Conservation (phyloP, 164 flowering plant species). For the Amborella trichopoda region DNA sequence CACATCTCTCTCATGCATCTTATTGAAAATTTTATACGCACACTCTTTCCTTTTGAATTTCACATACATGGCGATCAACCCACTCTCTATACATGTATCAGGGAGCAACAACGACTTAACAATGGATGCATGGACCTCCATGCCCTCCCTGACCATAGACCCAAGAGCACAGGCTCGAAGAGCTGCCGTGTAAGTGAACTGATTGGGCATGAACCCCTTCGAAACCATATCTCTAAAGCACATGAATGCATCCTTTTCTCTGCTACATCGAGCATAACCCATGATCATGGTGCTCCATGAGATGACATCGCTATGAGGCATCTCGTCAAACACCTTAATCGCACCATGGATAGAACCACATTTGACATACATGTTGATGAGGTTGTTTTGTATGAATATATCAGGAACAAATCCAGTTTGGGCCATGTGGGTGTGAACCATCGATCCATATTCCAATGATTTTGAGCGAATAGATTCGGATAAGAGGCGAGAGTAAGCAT, state of each 20-base stretch:
- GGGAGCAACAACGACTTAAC: conserved; percentile 17
- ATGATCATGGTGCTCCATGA: conserved; percentile 13
- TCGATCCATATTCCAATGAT: neutral
- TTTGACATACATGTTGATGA: conserved; percentile 6
- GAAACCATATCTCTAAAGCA: conserved; percentile 8
- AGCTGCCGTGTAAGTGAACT: conserved; percentile 8
- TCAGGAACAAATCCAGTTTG: conserved; percentile 5
- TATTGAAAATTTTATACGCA: conserved; percentile 26
- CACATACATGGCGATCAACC: conserved; percentile 32
- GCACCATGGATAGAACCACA: conserved; percentile 6
- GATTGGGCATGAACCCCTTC: conserved; percentile 7
- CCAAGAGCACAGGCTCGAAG: conserved; percentile 13
- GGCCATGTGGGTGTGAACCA: conserved; percentile 2
- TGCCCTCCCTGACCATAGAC: conserved; percentile 10
- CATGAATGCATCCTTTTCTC: conserved; percentile 1
- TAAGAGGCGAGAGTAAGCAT: neutral
- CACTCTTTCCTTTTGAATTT: conserved; percentile 30
- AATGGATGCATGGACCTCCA: conserved; percentile 16
- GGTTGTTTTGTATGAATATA: conserved; percentile 2
- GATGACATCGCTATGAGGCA: conserved; percentile 11
- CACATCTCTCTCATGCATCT: conserved; percentile 35
- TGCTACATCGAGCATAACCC: conserved; percentile 4
- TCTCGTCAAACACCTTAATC: conserved; percentile 8
- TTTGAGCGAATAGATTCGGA: neutral
- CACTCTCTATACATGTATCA: conserved; percentile 13